Evolutionary conservation across 805 yeast species (phyloP), one percentile per base, ranked within the genome.

Genomic region (Tetrapisispora taiwanensis): DNA sequence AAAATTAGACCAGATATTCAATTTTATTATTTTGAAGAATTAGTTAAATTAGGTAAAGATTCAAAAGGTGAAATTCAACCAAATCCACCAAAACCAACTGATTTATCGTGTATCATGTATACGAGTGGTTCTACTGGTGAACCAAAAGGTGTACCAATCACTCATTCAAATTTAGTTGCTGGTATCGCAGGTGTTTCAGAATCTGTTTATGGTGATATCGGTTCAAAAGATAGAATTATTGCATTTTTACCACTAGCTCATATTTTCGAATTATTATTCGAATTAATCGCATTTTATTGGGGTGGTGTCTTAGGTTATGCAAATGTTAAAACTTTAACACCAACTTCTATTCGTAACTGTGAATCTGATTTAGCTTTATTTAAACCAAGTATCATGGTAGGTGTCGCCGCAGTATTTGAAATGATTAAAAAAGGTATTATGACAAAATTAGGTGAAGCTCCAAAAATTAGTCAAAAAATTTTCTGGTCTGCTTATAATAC

Each of bases 391-490:
- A 67, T 89, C 54, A 84, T 92, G 95, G 96, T 88, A 52, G 98
- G 96, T 66, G 98, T 92, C 46, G 97, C 97, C 15, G 95, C 97
- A 4, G 97, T 92, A 43, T 92, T 96, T 95, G 98, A 92, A 71
- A 74, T 83, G 32, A 86, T 92, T 48, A 83, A 89, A 66, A 92
- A 92, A 72, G 98, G 98, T 47, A 83, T 92, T 47, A 48, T 86
- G 46, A 76, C 76, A 44, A 88, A 89, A 68, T 76, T 92, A 52
- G 70, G 72, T 52, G 74, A 78, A 56, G 72, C 73, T 56, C 83
- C 95, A 15, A 55, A 77, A 14, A 54, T 80, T 20, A 73, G 75
- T 28, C 95, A 87, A 67, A 84, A 77, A 62, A 58, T 90, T 37
- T 92, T 92, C 63, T 92, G 98, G 97, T 72, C 78, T 26, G 90